phyloP scores from a whole-genome alignment of 495 filamentous ascomycete genomes.

The Lepidopterella palustris region DNA sequence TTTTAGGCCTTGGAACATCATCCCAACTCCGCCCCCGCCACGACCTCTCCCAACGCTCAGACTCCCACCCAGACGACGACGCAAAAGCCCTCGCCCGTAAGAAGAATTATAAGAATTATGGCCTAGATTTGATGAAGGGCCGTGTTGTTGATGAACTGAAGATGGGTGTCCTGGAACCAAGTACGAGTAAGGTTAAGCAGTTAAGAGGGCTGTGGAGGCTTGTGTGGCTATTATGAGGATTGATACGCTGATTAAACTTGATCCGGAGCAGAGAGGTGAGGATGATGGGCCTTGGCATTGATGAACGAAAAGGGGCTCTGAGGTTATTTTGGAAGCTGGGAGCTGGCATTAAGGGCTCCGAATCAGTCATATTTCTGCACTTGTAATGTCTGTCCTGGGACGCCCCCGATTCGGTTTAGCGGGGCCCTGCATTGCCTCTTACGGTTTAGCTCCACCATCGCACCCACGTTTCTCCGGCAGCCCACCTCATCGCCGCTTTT shows the following conservation, averaged over 20 bases:
- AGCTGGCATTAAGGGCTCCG: too few species aligned
- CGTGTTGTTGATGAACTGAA: constrained; percentile 90
- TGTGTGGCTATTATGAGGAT: constrained; percentile 99
- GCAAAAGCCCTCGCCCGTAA: constrained; percentile 82
- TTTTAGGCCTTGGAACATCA: too few species aligned
- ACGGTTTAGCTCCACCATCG: too few species aligned
- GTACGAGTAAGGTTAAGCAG: constrained; percentile 96
- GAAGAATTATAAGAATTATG: constrained; percentile 98
- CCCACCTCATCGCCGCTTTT: too few species aligned
- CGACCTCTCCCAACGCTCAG: constrained; percentile 83
- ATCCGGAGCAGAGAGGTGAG: constrained; percentile 74
- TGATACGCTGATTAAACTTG: constrained; percentile 96
- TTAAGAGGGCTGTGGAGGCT: constrained; percentile 98
- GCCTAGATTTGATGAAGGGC: constrained; percentile 81
- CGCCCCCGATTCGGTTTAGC: too few species aligned
- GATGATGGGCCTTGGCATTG: constrained; percentile 64
- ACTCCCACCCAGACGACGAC: constrained; percentile 50
- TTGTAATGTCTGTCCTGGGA: too few species aligned
- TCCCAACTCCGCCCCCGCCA: constrained; percentile 93
- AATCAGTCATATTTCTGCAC: too few species aligned
- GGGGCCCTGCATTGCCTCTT: too few species aligned
- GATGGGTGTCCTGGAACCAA: constrained; percentile 91
- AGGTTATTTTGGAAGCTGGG: too few species aligned
- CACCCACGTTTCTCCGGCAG: too few species aligned
- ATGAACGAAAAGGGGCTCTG: too few species aligned